These are phyloP conservation scores for Lichina pygmaea DNA, from an alignment of 495 filamentous ascomycete species.

Conservation along the genomic window DNA sequence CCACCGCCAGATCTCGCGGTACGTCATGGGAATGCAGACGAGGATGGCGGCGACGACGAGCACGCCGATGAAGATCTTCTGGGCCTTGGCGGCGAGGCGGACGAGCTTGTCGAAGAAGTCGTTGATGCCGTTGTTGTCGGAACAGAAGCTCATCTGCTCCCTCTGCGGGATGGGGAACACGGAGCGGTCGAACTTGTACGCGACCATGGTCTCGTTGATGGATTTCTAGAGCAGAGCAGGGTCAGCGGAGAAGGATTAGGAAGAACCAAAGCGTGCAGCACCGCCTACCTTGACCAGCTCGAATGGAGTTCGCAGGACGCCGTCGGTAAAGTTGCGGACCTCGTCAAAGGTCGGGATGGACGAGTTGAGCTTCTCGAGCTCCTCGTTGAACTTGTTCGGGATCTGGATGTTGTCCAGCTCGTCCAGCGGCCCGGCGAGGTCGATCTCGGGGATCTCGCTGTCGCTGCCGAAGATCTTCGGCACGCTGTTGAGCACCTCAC, in stretches of 20 bases:
- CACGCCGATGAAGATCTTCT: constrained; percentile 46
- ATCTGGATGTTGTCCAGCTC: constrained; percentile 45
- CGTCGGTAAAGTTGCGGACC: constrained; percentile 50
- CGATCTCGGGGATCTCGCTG: constrained; percentile 20
- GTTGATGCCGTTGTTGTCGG: constrained; percentile 55
- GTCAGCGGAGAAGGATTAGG: background rate
- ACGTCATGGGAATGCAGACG: constrained; percentile 51
- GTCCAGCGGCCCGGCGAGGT: constrained; percentile 30
- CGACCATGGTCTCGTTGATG: constrained; percentile 35
- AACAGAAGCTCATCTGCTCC: constrained; percentile 63
- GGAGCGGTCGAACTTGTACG: constrained; percentile 49
- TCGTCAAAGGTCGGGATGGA: constrained; percentile 62
- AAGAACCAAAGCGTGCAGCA: background rate
- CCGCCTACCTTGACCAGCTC: constrained; percentile 19
- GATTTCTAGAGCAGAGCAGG: constrained; percentile 20
- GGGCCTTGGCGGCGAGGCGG: constrained; percentile 28
- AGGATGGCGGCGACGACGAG: constrained; percentile 41
- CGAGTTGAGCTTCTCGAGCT: constrained; percentile 37
- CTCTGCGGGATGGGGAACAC: constrained; percentile 61
- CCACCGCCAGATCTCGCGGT: constrained; percentile 55
- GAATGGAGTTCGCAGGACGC: constrained; percentile 50
- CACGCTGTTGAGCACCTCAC: constrained; percentile 18
- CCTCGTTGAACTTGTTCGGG: constrained; percentile 30
- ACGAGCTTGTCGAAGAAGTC: constrained; percentile 58
- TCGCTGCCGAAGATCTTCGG: constrained; percentile 14